These are phyloP conservation scores for Scorias spongiosa DNA, from an alignment of 2,329 filamentous ascomycete genomes.

Conservation along the genomic window DNA sequence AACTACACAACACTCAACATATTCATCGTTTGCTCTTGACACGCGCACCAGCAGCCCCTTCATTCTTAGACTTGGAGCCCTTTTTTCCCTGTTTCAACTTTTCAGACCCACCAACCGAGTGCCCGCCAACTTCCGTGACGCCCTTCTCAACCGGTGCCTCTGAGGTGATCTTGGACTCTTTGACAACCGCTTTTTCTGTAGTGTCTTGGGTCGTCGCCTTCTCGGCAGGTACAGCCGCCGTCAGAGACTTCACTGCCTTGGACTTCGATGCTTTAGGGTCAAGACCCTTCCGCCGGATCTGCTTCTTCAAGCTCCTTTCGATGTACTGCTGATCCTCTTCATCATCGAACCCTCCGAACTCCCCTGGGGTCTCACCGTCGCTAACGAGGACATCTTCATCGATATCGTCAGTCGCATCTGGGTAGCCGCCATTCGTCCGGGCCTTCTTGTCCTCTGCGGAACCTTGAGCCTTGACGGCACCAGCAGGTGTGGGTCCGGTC, in stretches of 20 bases:
- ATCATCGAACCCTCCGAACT: conserved; percentile 35
- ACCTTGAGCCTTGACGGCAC: conserved; percentile 31
- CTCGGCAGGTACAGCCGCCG: background rate
- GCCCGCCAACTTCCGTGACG: background rate
- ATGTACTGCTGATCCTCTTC: conserved; percentile 35
- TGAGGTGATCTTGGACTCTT: background rate
- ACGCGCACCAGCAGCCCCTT: background rate
- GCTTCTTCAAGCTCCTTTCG: conserved; percentile 27
- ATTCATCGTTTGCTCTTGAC: background rate
- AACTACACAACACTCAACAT: background rate
- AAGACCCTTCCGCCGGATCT: conserved; percentile 31
- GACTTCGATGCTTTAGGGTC: conserved; percentile 26
- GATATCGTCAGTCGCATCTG: conserved; percentile 17
- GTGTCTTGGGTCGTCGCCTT: background rate
- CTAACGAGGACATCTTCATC: conserved; percentile 35
- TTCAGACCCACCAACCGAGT: background rate
- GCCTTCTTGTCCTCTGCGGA: conserved; percentile 16
- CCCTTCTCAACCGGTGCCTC: background rate
- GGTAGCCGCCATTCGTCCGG: conserved; percentile 9
- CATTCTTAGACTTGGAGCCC: background rate
- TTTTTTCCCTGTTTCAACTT: background rate
- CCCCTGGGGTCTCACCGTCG: conserved; percentile 13
- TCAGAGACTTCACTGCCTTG: conserved; percentile 6
- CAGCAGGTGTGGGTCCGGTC: conserved; percentile 57
- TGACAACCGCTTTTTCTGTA: background rate